Conservation (phyloP, 306 rosid genomes). For the Heteromeles arbutifolia region DNA sequence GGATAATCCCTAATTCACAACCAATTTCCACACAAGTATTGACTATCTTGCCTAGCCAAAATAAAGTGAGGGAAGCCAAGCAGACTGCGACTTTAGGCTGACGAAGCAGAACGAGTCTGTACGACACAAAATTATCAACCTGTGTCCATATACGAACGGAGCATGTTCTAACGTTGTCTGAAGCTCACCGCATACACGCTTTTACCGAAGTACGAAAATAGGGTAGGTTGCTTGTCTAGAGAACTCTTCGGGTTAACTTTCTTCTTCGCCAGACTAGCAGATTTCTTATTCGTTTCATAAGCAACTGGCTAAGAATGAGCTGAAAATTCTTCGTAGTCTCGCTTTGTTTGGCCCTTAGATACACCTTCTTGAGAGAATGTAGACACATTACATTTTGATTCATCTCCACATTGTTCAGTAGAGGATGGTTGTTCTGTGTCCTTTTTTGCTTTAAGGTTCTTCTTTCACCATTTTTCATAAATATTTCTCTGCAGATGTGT, state of each 20-base stretch:
- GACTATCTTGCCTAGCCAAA: not conserved
- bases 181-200: slow-evolving; percentile 16
- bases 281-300: slow-evolving; percentile 18
- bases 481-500: slow-evolving; percentile 25
- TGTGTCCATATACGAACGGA: not conserved
- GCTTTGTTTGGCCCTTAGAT: slow-evolving; percentile 38
- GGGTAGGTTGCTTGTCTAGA: slow-evolving; percentile 53
- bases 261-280: slow-evolving; percentile 46
- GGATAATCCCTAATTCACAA: no score
- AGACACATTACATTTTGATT: slow-evolving; percentile 18
- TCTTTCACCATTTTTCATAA: slow-evolving; percentile 15
- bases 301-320: slow-evolving; percentile 28
- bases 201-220: slow-evolving; percentile 62
- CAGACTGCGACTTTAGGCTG: not conserved
- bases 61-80: not conserved
- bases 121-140: not conserved
- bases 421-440: not conserved
- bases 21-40: no score
- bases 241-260: slow-evolving; percentile 42
- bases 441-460: slow-evolving; percentile 22
- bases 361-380: slow-evolving; percentile 18
- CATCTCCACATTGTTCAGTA: slow-evolving; percentile 22
- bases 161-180: not conserved
- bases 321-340: slow-evolving; percentile 38
- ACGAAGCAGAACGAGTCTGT: no score